These are phyloP conservation scores for Rhodomyrtus psidioides DNA, from an alignment of 441 rosid genomes.

Conservation along the genomic window DNA sequence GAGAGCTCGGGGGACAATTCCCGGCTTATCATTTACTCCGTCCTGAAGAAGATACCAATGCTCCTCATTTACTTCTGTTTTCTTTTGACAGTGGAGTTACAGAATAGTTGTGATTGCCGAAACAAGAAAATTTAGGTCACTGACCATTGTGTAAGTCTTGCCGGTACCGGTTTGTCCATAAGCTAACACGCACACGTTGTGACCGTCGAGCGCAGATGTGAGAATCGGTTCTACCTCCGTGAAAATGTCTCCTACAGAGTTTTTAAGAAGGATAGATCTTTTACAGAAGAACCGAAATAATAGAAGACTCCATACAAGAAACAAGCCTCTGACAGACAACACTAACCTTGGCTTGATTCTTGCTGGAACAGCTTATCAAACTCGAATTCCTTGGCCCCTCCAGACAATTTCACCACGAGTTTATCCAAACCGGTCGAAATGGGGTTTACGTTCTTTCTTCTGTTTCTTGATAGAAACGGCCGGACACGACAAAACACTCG, in stretches of 20 bases:
- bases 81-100: background rate
- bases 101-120: background rate
- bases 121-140: slow-evolving; percentile 9
- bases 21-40: slow-evolving; percentile 56
- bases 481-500: slow-evolving; percentile 81
- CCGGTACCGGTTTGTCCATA: slow-evolving; percentile 94
- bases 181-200: slow-evolving; percentile 78
- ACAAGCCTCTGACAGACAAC: background rate
- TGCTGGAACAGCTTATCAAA: slow-evolving; percentile 69
- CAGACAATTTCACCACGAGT: slow-evolving; percentile 43
- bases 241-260: slow-evolving; percentile 63
- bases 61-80: background rate
- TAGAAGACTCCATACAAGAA: background rate
- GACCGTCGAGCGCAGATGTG: slow-evolving; percentile 88
- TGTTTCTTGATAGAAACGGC: slow-evolving; percentile 37
- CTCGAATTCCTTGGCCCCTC: slow-evolving; percentile 53
- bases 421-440: slow-evolving; percentile 34
- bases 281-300: background rate
- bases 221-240: slow-evolving; percentile 72
- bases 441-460: slow-evolving; percentile 40
- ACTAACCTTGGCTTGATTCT: slow-evolving; percentile 70
- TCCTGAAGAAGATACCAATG: slow-evolving; percentile 34
- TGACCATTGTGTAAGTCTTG: slow-evolving; percentile 84
- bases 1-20: slow-evolving; percentile 74
- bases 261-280: slow-evolving; percentile 25